Base-by-base conservation (phyloP, 179 eudicot genomes). In the Patellifolia procumbens region DNA sequence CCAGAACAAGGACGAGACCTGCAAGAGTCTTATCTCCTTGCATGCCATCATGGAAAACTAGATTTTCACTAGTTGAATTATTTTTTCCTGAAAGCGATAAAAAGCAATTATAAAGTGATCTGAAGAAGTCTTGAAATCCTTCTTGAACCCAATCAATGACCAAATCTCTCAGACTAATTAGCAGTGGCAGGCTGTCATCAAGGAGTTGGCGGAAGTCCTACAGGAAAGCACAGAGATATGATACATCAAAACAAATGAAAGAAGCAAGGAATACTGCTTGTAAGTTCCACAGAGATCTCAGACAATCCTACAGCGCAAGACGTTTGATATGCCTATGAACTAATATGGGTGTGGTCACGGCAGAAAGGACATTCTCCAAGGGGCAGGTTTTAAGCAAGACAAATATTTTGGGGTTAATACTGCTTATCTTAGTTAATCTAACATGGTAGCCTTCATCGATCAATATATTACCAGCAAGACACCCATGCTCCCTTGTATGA, bases 51-150 rank as follows among this genome's bases (percentile, higher is more conserved):
- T 81, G 51, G 32, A 78, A 78, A 80, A 58, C 70, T 62, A 74
- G 81, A 79, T 82, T 89, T 82, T 87, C 85, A 80, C 74, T 77
- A 55, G 80, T 59, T 26, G 77, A 68, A 81, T 79, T 86, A 63
- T 79, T 83, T 85, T 85, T 86, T 77, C 98, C 98, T n/a, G 96
- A 87, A 77, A 93, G 89, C 78, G 84, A 72, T 72, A 81, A 81
- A 82, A 96, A 96, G 81, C 80, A 88, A 61, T 78, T 73, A 81
- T 91, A 83, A 70, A 96, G 96, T 71, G 90, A 81, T 77, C 81
- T 84, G 82, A 93, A 96, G 86, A 96, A 96, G 79, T 82, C 83
- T 81, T 93, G 92, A 76, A 93, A 96, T 78, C 99, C 99, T 85
- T 91, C 97, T 83, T 89, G 96, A 72, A 89, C 96, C 99, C 98